Conservation (phyloP, 306 rosid genomes). For the Mimosa pudica region DNA sequence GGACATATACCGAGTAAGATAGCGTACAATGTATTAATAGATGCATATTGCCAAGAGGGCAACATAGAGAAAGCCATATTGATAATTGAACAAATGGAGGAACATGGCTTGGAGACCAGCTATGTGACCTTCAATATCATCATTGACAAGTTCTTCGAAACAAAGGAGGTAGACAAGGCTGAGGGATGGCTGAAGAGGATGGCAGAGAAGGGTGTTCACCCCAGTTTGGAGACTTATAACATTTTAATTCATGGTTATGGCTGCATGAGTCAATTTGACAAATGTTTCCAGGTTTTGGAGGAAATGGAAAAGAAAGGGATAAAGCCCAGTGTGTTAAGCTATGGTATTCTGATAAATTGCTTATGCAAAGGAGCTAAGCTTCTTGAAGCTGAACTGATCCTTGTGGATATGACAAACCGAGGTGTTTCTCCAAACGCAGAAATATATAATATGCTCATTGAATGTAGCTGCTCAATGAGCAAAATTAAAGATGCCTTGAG, state of each 20-base stretch:
- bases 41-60: constrained; percentile 62
- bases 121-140: not conserved
- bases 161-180: not conserved
- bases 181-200: not conserved
- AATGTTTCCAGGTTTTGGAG: constrained; percentile 4
- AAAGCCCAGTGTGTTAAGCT: not conserved
- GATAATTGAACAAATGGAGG: not conserved
- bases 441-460: not conserved
- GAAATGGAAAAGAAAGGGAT: constrained; percentile 48
- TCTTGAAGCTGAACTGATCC: not conserved
- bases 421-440: not conserved
- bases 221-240: not conserved
- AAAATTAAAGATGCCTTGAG: not conserved
- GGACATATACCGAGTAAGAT: not conserved
- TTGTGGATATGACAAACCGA: not conserved
- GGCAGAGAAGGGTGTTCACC: not conserved
- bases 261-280: not conserved
- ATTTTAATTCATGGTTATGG: not conserved
- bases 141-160: not conserved
- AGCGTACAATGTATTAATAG: constrained; percentile 52
- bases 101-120: not conserved
- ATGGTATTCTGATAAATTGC: not conserved
- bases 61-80: not conserved
- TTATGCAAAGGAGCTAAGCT: not conserved
- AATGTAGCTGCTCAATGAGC: not conserved